These are phyloP conservation scores for Tulasnella calospora DNA, from an alignment of 768 basidiomycete species.

Conservation along the genomic window DNA sequence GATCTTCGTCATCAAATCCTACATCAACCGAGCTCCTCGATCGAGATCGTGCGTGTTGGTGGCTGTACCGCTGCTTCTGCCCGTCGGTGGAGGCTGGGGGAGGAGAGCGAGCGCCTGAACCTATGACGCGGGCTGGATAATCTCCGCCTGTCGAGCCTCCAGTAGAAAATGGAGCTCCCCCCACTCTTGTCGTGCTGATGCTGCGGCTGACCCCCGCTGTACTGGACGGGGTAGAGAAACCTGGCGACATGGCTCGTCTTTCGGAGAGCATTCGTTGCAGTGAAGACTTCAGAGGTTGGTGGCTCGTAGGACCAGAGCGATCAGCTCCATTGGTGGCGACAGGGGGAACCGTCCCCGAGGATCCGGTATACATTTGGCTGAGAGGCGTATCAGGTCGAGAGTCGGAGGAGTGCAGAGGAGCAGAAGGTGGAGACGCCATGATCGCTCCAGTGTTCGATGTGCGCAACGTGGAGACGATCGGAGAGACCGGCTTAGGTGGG, in stretches of 20 bases:
- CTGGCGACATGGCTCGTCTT: background rate
- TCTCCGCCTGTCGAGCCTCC: background rate
- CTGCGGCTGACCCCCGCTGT: background rate
- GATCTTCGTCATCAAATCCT: background rate
- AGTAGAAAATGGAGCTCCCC: background rate
- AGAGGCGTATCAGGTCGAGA: slow-evolving; percentile 14
- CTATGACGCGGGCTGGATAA: background rate
- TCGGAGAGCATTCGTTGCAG: background rate
- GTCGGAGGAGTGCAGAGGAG: background rate
- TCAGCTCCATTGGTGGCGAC: background rate
- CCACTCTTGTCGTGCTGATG: background rate
- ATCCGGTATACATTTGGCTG: slow-evolving; percentile 21
- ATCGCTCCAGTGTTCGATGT: background rate
- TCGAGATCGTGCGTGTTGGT: background rate
- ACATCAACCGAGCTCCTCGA: background rate
- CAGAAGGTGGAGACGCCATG: background rate
- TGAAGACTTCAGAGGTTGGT: background rate
- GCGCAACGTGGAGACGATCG: slow-evolving; percentile 2
- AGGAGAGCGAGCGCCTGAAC: background rate
- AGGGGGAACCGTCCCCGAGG: background rate
- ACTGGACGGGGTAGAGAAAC: background rate
- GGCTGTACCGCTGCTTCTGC: background rate
- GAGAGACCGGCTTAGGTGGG: background rate
- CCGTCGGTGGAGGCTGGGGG: background rate
- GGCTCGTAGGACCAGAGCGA: background rate